These are phyloP conservation scores for Fraxinus paxiana DNA, from an alignment of 305 asterid genomes.

Conservation along the genomic window DNA sequence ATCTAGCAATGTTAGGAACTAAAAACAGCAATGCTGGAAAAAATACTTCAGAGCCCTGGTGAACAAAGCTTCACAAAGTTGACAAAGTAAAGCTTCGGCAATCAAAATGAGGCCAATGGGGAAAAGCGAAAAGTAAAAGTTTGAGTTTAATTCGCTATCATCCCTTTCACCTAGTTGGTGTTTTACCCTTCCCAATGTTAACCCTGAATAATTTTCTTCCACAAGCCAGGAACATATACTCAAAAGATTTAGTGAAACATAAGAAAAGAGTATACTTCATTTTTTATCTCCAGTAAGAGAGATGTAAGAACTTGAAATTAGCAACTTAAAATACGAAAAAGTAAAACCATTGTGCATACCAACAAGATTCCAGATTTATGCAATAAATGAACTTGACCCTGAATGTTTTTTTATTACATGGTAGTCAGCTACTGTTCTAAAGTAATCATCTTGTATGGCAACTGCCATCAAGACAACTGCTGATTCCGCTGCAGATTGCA, in stretches of 20 bases:
- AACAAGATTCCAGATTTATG: neutral
- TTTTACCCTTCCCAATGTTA: neutral
- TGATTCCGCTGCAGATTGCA: conserved; percentile 1
- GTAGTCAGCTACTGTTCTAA: neutral
- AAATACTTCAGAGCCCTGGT: neutral
- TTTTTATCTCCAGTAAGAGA: neutral
- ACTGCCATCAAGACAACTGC: neutral
- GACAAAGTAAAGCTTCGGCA: neutral
- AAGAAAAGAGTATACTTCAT: neutral
- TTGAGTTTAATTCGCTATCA: neutral
- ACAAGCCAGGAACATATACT: neutral
- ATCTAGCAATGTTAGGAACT: neutral
- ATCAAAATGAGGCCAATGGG: neutral
- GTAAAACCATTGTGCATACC: neutral
- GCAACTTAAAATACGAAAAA: neutral
- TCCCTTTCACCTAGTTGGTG: neutral
- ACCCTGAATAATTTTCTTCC: neutral
- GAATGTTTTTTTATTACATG: neutral
- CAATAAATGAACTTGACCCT: neutral
- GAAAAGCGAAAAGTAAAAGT: neutral
- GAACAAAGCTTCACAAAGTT: neutral
- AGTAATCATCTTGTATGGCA: neutral
- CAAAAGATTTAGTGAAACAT: neutral
- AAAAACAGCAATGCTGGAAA: neutral
- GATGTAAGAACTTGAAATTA: neutral